These are phyloP conservation scores for Boletus coccyginus DNA, from an alignment of 768 basidiomycete species.

Conservation along the genomic window DNA sequence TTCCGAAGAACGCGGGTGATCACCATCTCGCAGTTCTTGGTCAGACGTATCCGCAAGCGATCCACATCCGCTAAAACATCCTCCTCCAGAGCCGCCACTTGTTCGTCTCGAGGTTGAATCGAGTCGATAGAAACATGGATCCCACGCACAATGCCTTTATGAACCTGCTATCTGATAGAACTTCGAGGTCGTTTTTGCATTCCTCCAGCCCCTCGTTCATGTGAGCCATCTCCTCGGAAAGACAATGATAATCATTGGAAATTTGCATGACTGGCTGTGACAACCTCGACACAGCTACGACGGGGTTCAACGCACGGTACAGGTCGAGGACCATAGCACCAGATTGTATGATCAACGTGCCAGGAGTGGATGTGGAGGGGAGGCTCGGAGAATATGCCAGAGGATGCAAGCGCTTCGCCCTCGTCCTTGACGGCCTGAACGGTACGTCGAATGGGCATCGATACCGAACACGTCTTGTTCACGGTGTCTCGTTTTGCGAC, in stretches of 20 bases:
- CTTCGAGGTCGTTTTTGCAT: slow-evolving; percentile 46
- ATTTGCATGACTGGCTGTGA: slow-evolving; percentile 64
- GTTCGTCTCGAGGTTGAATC: slow-evolving; percentile 18
- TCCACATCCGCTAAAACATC: slow-evolving; percentile 51
- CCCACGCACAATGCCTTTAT: slow-evolving; percentile 58
- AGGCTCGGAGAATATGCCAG: slow-evolving; percentile 46
- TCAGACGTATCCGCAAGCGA: slow-evolving; percentile 64
- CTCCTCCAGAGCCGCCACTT: slow-evolving; percentile 29
- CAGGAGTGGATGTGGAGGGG: slow-evolving; percentile 38
- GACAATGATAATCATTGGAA: slow-evolving; percentile 78
- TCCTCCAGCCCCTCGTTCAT: slow-evolving; percentile 45
- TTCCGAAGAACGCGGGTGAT: slow-evolving; percentile 61
- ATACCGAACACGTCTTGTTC: slow-evolving; percentile 50
- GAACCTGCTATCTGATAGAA: slow-evolving; percentile 67
- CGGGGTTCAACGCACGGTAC: slow-evolving; percentile 75
- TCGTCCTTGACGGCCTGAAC: slow-evolving; percentile 59
- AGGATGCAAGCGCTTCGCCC: slow-evolving; percentile 58
- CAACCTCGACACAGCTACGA: slow-evolving; percentile 50
- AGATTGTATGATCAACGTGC: slow-evolving; percentile 57
- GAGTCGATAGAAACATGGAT: not conserved
- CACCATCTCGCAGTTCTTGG: slow-evolving; percentile 71
- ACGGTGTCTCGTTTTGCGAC: slow-evolving; percentile 12
- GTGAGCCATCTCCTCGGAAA: slow-evolving; percentile 46
- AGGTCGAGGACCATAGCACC: slow-evolving; percentile 71
- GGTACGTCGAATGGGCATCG: slow-evolving; percentile 52